A percentile compares a stretch with the other conserved stretches of the same genome.
phyloP scores from a whole-genome alignment of 169 alveolate genomes.

The Perkinsus chesapeaki region DNA sequence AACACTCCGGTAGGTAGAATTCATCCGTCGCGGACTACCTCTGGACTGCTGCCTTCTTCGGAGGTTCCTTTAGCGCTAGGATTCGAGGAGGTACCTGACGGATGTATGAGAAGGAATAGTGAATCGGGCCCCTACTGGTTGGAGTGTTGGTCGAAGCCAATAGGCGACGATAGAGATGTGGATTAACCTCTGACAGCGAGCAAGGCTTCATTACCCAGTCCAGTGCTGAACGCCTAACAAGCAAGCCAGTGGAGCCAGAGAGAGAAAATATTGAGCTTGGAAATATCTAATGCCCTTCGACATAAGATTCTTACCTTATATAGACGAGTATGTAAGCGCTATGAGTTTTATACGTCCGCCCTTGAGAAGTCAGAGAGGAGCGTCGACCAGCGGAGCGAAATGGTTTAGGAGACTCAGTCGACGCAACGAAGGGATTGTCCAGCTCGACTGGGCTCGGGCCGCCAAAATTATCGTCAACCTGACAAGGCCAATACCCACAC shows the following conservation, averaged over 20 bases:
- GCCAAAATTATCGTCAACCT: conserved; percentile 57
- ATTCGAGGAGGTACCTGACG: neutral
- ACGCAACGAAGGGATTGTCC: conserved; percentile 45
- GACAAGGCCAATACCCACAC: too few species aligned
- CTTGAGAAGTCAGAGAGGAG: conserved; percentile 13
- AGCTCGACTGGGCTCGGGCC: conserved; percentile 65
- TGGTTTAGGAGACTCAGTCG: neutral
- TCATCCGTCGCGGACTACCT: neutral
- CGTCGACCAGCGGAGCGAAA: neutral
- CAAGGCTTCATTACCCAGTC: neutral
- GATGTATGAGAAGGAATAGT: too few species aligned
- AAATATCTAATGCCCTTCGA: neutral
- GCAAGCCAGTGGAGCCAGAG: neutral
- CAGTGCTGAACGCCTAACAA: neutral
- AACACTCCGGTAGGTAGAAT: neutral
- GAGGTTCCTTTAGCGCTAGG: neutral
- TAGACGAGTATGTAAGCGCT: conserved; percentile 87
- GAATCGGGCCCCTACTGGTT: neutral
- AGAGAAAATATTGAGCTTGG: neutral
- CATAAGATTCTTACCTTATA: conserved; percentile 37
- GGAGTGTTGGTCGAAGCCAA: neutral
- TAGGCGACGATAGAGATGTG: neutral
- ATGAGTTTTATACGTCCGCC: conserved; percentile 54
- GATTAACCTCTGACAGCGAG: neutral
- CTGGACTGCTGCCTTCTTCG: neutral